A percentile compares a stretch with the other conserved stretches of the same genome.
These are phyloP conservation scores for Gentiana macrophylla DNA, from an alignment of 257 asterid genomes.

Conservation along the genomic window DNA sequence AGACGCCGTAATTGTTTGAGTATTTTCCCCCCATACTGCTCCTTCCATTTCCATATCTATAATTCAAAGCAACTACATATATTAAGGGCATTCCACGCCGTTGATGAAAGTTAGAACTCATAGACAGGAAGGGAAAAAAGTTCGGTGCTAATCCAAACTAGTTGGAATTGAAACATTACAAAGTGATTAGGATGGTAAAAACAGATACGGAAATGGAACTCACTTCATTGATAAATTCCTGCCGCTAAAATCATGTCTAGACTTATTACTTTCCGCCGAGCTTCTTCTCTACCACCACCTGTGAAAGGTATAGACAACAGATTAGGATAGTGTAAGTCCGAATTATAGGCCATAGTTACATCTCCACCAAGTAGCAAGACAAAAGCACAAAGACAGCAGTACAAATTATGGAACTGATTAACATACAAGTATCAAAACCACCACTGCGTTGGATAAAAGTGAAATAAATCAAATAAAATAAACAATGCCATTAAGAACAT, in stretches of 20 bases:
- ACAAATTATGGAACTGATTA: no score
- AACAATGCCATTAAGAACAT: not conserved
- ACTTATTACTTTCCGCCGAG: conserved; percentile 61
- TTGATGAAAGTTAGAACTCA: conserved; percentile 82
- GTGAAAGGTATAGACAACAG: conserved; percentile 7
- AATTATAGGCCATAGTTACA: no score
- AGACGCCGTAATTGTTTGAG: conserved; percentile 72
- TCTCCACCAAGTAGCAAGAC: no score
- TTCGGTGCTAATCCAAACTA: conserved; percentile 46
- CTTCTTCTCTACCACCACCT: conserved; percentile 96
- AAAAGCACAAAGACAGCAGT: no score
- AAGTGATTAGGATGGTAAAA: no score
- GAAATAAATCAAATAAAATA: no score
- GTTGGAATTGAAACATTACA: no score
- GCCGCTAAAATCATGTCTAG: conserved; percentile 82
- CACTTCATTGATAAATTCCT: conserved; percentile 65
- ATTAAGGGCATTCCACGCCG: conserved; percentile 32
- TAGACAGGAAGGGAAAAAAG: conserved; percentile 70
- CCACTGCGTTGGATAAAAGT: no score
- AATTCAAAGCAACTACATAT: conserved; percentile 1
- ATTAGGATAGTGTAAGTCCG: no score
- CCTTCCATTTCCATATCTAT: conserved; percentile 83
- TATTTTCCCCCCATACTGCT: conserved; percentile 81
- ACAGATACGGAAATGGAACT: conserved; percentile 21
- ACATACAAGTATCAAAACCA: no score